Evolutionary conservation across 345 rosid genomes (phyloP).

Genomic region (Tarenaya hassleriana): DNA sequence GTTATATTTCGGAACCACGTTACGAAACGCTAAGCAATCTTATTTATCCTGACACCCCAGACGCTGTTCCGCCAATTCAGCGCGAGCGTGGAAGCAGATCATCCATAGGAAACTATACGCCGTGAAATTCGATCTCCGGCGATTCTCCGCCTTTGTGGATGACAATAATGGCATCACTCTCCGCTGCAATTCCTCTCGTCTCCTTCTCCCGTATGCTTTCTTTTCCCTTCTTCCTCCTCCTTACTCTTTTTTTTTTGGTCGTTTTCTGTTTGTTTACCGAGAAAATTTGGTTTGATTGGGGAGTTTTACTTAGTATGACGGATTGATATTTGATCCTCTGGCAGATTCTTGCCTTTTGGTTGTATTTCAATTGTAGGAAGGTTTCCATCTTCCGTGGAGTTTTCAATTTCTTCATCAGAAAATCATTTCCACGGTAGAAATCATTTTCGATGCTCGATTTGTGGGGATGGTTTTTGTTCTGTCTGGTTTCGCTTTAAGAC

Average conservation of each 20-base stretch:
- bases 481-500: too few relatives aligned
- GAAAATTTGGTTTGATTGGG: too few relatives aligned
- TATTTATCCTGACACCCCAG: too few relatives aligned
- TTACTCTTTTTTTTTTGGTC: background rate
- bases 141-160: constrained; percentile 1
- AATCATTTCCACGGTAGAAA: background rate
- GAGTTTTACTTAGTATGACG: too few relatives aligned
- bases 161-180: constrained; percentile 17
- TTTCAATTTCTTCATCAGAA: background rate
- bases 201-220: constrained; percentile 22
- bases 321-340: too few relatives aligned
- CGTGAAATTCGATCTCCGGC: constrained; percentile 19
- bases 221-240: background rate
- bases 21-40: too few relatives aligned
- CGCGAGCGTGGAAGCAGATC: constrained; percentile 35
- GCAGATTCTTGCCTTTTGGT: background rate
- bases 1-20: too few relatives aligned
- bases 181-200: constrained; percentile 23
- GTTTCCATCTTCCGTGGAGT: background rate
- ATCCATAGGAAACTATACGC: constrained; percentile 25
- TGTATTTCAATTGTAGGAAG: constrained; percentile 2
- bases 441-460: background rate
- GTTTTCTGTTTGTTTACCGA: constrained; percentile 5
- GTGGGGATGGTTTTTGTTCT: background rate
- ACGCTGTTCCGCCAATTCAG: constrained; percentile 9